Evolutionary conservation across 202 grass and related monocot species (phyloP).

Genomic region (Carex arenaria): DNA sequence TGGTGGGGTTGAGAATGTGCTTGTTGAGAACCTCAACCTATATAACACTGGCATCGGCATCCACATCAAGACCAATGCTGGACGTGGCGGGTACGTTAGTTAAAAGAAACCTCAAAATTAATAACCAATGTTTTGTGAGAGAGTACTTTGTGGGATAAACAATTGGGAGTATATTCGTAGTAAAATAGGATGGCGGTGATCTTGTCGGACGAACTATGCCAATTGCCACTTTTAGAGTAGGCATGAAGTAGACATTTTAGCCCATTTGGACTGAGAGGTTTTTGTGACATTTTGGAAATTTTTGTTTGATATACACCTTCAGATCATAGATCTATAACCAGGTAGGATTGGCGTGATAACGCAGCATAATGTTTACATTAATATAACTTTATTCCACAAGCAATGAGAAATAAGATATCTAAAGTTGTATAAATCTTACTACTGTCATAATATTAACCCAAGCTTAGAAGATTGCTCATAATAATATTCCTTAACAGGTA

Average conservation of each 20-base stretch:
- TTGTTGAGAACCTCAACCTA: conserved; percentile 68
- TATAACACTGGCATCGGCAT: conserved; percentile 56
- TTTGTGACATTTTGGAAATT: background rate
- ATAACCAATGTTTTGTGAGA: background rate
- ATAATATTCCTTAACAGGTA: conserved; percentile 1
- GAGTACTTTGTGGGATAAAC: background rate
- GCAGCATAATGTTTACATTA: background rate
- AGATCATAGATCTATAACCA: background rate
- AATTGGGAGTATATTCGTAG: background rate
- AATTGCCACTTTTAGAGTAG: background rate
- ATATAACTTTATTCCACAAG: background rate
- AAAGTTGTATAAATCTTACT: background rate
- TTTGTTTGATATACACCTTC: background rate
- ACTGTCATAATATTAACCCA: background rate
- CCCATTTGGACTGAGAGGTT: background rate
- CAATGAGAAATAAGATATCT: background rate
- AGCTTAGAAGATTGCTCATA: conserved; percentile 3
- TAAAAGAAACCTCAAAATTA: background rate
- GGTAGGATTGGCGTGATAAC: background rate
- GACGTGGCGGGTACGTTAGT: conserved; percentile 62
- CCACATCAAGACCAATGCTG: conserved; percentile 80
- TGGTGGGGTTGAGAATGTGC: conserved; percentile 61
- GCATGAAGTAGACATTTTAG: background rate
- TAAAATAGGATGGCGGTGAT: background rate
- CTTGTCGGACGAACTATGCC: background rate